Evolutionary conservation across 31 red algal genomes (phyloP).

Genomic region (Asparagopsis taxiformis): DNA sequence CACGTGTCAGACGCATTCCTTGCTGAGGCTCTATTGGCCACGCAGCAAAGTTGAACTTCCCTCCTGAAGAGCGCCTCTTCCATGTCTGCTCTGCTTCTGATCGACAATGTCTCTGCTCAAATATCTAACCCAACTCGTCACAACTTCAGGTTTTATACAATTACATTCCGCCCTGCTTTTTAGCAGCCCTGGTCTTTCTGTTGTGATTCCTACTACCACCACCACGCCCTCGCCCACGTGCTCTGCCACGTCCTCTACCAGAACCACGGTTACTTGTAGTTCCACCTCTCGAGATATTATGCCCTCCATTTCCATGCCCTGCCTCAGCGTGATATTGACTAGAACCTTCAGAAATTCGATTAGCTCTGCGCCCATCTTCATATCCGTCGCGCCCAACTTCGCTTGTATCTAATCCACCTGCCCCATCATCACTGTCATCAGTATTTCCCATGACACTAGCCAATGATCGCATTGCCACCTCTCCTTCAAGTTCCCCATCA

Average conservation of each 20-base stretch:
- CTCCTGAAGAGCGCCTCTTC: too few relatives aligned
- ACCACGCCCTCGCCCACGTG: slow-evolving; percentile 15
- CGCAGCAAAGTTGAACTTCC: too few relatives aligned
- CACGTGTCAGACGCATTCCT: too few relatives aligned
- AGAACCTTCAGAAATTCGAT: not conserved
- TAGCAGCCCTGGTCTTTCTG: slow-evolving; percentile 9
- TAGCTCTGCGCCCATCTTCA: slow-evolving; percentile 6
- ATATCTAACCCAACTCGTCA: not conserved
- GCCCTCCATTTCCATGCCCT: not conserved
- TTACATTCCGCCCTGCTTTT: slow-evolving; percentile 12
- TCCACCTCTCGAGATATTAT: not conserved
- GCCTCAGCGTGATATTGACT: not conserved
- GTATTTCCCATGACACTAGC: slow-evolving; percentile 8
- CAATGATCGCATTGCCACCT: not conserved
- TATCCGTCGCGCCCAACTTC: not conserved
- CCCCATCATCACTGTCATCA: slow-evolving; percentile 10
- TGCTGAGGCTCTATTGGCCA: too few relatives aligned
- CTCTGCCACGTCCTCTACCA: slow-evolving; percentile 4
- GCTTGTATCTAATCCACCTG: not conserved
- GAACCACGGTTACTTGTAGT: not conserved
- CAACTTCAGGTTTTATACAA: not conserved
- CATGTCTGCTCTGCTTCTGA: not conserved
- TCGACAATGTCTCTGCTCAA: not conserved
- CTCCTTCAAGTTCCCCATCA: slow-evolving; percentile 20
- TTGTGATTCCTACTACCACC: slow-evolving; percentile 18